Evolutionary conservation across 495 filamentous ascomycete genomes (phyloP), one percentile per base, ranked within the genome.

Genomic region (Thozetella sp.): DNA sequence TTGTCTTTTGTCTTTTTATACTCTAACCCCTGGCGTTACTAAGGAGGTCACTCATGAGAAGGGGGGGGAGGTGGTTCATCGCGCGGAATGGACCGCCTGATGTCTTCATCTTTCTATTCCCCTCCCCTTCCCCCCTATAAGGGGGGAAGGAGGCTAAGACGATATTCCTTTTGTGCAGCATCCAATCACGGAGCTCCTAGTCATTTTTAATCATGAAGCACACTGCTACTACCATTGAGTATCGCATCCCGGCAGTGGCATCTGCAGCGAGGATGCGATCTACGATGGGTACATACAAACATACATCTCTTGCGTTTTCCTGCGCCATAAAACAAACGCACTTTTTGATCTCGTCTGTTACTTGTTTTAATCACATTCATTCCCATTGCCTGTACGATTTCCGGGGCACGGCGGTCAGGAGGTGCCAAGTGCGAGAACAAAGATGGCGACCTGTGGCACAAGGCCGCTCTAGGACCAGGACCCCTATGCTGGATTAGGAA

Each of bases 121-220:
- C 10, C 43, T 13, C n/a, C n/a, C n/a, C n/a, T n/a, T n/a, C n/a
- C n/a, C n/a, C n/a, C n/a, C n/a, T n/a, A n/a, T n/a, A n/a, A n/a
- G n/a, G n/a, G n/a, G n/a, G n/a, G n/a, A n/a, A n/a, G n/a, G n/a
- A n/a, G n/a, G 43, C 11, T n/a, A 10, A 20, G 4, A 48, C 43
- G 43, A 48, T 48, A 15, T 48, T 19, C 43, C 43, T 48, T 48
- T 48, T 48, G 43, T 19, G n/a, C n/a, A 48, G 12, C 20, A n/a
- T n/a, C 43, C 43, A 48, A 4, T 48, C 43, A 6, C 43, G 11
- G n/a, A n/a, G 43, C 9, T n/a, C 43, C 12, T 20, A 48, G 11
- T 20, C 20, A n/a, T 48, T n/a, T 48, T 48, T 48, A 48, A 48
- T 48, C n/a, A 48, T n/a, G 43, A 48, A 48, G n/a, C n/a, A n/a